Evolutionary conservation across 345 rosid species (phyloP).

Genomic region (Eucalyptus sp.): DNA sequence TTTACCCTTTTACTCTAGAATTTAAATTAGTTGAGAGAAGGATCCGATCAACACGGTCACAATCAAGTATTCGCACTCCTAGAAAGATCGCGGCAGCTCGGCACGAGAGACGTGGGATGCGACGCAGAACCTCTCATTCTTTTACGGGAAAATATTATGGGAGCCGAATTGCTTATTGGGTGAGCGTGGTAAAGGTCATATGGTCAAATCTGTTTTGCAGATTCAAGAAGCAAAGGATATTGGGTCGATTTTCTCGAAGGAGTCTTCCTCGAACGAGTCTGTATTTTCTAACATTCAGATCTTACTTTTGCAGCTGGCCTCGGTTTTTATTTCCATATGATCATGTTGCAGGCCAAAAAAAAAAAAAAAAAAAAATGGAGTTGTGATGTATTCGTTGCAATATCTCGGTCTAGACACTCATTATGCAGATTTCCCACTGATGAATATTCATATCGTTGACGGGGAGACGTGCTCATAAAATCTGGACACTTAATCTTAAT

Average conservation of each 20-base stretch:
- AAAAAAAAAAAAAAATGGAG: fast-evolving
- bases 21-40: not conserved
- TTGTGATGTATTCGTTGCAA: not conserved
- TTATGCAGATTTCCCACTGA: not conserved
- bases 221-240: not conserved
- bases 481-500: not conserved
- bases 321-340: not conserved
- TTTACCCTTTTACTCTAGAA: too few relatives aligned
- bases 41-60: not conserved
- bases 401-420: not conserved
- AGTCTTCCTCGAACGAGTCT: not conserved
- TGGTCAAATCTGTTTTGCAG: not conserved
- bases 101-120: not conserved
- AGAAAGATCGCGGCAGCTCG: not conserved
- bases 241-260: not conserved
- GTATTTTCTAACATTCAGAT: not conserved
- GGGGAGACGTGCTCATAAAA: not conserved
- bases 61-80: not conserved
- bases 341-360: not conserved
- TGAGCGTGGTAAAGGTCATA: not conserved
- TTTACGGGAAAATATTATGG: not conserved
- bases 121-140: not conserved
- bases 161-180: not conserved
- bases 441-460: not conserved
- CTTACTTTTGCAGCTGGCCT: not conserved